Base-by-base conservation (phyloP, 345 rosid species). In the Salix viminalis region DNA sequence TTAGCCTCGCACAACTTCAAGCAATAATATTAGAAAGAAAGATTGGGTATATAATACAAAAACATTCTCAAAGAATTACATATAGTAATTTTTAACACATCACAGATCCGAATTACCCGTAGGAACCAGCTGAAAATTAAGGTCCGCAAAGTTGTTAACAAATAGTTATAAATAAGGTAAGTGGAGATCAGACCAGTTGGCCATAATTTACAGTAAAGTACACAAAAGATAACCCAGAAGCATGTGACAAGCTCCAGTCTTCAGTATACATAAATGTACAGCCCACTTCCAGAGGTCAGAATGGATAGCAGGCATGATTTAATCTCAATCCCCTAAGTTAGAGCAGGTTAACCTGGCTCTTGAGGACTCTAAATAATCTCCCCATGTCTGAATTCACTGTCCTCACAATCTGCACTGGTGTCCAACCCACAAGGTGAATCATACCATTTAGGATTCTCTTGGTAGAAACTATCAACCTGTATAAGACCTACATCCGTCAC, bases 391-490 rank as follows among this genome's bases (percentile, higher is more conserved):
- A 91, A 93, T 82, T 88, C 97, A 86, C 82, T 85, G 79, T 93
- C 97, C 80, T 89, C 97, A 70, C 94, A 90, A 77, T 95, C 97
- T 21, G 92, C 85, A 83, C 89, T 81, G 56, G 94, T 81, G 86
- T 93, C 99, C 84, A 95, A 84, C 64, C 89, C 97, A 78, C 98
- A 92, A 80, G 99, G 99, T 85, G 97, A 92, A 82, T 96, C 99
- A 76, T 89, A 93, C 98, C 98, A 96, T 73, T 96, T 96, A 30
- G 93, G 76, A 84, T 90, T 92, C 48, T 96, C 99, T 72, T 90
- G 99, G 83, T 93, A 96, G 87, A 96, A 96, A 89, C 98, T 90
- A 81, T 96, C 97, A 21, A 93, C 99, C 79, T 92, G 99, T 84
- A 96, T 86, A 70, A 93, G 93, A 85, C 96, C 85, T 86, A 93